Evolutionary conservation across 192 early-diverging fungal genomes (phyloP), one percentile per base, ranked within the genome.

Genomic region (Gigaspora rosea): DNA sequence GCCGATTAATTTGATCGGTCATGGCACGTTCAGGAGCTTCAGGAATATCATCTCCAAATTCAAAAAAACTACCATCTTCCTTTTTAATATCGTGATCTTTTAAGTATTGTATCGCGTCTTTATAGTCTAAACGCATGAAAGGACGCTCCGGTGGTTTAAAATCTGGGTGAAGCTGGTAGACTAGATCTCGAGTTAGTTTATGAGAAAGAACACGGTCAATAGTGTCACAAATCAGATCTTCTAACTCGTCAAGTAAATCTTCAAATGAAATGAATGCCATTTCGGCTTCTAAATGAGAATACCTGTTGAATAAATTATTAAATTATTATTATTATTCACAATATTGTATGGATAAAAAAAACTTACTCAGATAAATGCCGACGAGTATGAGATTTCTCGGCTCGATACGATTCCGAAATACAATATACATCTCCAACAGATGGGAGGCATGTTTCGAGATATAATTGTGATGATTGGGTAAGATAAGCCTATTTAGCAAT

Each of bases 11-110:
- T 63, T 95, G 89, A 84, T 99, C 96, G n/a, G 97, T 99, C 98
- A 99, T 99, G 76, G 86, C 82, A 76, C 98, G 94, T 85, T 99
- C 98, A 48, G 98, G 97, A 47, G 92, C 88, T 84, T 99, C 98
- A 50, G 97, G 96, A 78, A 99, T 99, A 82, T 99, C 98, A 75
- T 99, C 97, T 71, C 98, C 98, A 86, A 97, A 96, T 84, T 94
- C 91, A 83, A 96, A 99, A 78, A 90, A 91, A 9, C 85, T 88
- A 49, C 95, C 96, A 74, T 97, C 92, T 73, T 93, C 94, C 82
- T 96, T 97, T 83, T 92, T 92, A 69, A 98, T 90, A 47, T 91
- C 89, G 77, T 95, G 79, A 32, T 95, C 95, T 83, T 95, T 94
- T 51, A 99, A 89, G 89, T 97, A 99, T 67, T 87, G 79, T 77